These are phyloP conservation scores for Lachnellula occidentalis DNA, from an alignment of 2,329 filamentous ascomycete species.

Conservation along the genomic window DNA sequence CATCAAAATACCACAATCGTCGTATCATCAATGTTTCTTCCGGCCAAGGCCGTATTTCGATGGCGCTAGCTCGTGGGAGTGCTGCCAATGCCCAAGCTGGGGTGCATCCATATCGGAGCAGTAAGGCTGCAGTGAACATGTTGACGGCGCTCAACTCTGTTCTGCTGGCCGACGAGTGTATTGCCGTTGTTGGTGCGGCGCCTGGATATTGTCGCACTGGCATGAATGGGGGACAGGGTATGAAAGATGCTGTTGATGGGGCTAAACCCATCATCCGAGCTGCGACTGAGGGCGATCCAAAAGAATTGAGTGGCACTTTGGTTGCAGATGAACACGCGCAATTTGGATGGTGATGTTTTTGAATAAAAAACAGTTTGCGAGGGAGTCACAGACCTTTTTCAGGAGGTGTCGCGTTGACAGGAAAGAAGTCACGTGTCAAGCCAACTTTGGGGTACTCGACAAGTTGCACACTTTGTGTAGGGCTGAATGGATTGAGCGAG, in stretches of 20 bases:
- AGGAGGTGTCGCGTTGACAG: too few species aligned
- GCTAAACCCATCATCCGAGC: background rate
- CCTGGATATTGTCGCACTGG: background rate
- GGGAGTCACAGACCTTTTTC: too few species aligned
- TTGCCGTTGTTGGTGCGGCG: background rate
- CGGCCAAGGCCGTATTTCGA: background rate
- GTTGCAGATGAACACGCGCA: too few species aligned
- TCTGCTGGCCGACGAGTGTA: background rate
- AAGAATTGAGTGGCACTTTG: background rate
- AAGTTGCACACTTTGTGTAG: too few species aligned
- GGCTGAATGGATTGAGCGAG: too few species aligned
- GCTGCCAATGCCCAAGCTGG: background rate
- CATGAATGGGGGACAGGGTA: background rate
- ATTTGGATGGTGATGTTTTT: too few species aligned
- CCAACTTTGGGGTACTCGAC: too few species aligned
- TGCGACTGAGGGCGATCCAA: background rate
- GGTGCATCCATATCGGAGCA: background rate
- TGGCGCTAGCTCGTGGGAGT: background rate
- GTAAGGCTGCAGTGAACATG: background rate
- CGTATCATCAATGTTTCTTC: background rate
- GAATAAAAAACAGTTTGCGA: too few species aligned
- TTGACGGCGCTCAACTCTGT: constrained; percentile 1
- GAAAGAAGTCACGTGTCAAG: too few species aligned
- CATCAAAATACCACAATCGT: background rate
- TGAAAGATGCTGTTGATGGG: background rate